Evolutionary conservation across 1,139 yeast species (phyloP).

Genomic region (Dujonia santamariae): DNA sequence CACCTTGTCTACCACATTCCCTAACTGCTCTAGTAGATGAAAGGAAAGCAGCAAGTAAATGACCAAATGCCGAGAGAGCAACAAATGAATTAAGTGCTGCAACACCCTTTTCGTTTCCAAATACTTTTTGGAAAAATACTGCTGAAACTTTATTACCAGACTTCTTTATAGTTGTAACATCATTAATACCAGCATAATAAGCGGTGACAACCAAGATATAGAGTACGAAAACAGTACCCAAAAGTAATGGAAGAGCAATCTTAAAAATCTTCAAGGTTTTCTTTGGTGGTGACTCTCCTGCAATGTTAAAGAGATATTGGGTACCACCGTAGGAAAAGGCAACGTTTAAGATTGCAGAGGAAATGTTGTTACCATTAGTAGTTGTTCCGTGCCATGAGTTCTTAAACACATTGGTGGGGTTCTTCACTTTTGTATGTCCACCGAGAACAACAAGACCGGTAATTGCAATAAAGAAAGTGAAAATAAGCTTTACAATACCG

Average conservation of each 20-base stretch:
- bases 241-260: constrained; percentile 30
- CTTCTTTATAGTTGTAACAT: constrained; percentile 24
- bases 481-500: constrained; percentile 38
- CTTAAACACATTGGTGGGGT: constrained; percentile 30
- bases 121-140: constrained; percentile 29
- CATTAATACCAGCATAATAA: constrained; percentile 33
- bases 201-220: constrained; percentile 36
- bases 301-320: constrained; percentile 35
- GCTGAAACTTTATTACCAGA: constrained; percentile 34
- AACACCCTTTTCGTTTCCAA: constrained; percentile 28
- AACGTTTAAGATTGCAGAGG: constrained; percentile 41
- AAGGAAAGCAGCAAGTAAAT: constrained; percentile 35
- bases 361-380: constrained; percentile 37
- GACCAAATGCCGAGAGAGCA: constrained; percentile 43
- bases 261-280: constrained; percentile 29
- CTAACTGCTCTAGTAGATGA: constrained; percentile 41
- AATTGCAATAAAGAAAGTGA: constrained; percentile 32
- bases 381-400: constrained; percentile 42
- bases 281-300: constrained; percentile 32
- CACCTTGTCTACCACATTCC: constrained; percentile 49
- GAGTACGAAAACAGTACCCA: constrained; percentile 30
- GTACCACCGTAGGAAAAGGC: constrained; percentile 42
- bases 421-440: constrained; percentile 31
- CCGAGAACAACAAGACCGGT: constrained; percentile 39
- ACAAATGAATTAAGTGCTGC: constrained; percentile 35